These are phyloP conservation scores for Sabuloglossum arenarium DNA, from an alignment of 495 filamentous ascomycete genomes.

Conservation along the genomic window DNA sequence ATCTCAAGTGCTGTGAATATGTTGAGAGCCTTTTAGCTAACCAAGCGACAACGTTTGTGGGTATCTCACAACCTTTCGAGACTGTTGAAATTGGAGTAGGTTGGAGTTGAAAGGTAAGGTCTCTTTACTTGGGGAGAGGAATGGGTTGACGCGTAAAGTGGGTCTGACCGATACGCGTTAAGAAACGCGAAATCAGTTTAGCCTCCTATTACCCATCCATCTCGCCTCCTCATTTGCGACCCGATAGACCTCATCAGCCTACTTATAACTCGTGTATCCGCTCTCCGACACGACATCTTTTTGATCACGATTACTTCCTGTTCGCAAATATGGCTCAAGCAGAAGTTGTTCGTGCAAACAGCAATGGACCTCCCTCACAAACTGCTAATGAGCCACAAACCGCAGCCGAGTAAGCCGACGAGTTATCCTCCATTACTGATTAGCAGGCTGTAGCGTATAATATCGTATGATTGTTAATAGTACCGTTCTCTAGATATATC, in stretches of 20 bases:
- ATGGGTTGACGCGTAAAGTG: not conserved
- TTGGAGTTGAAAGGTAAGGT: not conserved
- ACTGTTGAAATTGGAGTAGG: not conserved
- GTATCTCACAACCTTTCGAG: not conserved
- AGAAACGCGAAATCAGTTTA: not conserved
- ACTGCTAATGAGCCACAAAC: conserved; percentile 57
- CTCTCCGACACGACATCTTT: not conserved
- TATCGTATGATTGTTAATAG: not conserved
- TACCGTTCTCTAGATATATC: conserved; percentile 41
- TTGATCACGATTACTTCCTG: not conserved
- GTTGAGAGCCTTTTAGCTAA: not conserved
- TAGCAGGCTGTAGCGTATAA: not conserved
- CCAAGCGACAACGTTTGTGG: not conserved
- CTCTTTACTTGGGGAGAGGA: not conserved
- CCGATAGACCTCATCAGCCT: not conserved
- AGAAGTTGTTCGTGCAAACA: not conserved
- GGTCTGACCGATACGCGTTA: not conserved
- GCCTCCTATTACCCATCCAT: not conserved
- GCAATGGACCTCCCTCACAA: conserved; percentile 27
- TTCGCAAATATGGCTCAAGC: not conserved
- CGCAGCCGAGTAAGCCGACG: conserved; percentile 48
- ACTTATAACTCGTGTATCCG: not conserved
- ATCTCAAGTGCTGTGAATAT: not conserved
- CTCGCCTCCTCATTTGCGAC: not conserved
- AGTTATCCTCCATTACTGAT: not conserved